These are phyloP conservation scores for Verticillium dahliae DNA, from an alignment of 2,329 filamentous ascomycete species.

Conservation along the genomic window DNA sequence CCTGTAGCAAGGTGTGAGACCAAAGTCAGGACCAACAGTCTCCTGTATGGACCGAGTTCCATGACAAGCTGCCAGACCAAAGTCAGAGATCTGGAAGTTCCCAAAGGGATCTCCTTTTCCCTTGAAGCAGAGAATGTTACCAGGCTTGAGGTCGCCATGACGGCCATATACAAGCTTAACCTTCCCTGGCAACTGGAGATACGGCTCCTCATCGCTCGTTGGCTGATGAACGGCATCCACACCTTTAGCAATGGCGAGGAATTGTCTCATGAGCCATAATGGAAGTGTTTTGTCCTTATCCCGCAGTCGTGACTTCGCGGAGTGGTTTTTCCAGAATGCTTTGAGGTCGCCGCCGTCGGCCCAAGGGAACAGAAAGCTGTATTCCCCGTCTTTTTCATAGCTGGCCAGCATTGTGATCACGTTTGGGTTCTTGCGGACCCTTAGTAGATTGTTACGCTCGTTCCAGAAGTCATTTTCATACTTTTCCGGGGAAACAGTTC, in stretches of 20 bases:
- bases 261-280: constrained; percentile 8
- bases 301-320: neutral
- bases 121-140: constrained; percentile 5
- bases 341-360: constrained; percentile 5
- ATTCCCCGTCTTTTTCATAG: constrained; percentile 5
- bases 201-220: neutral
- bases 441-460: neutral
- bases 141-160: constrained; percentile 6
- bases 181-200: neutral
- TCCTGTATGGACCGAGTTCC: neutral
- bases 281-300: neutral
- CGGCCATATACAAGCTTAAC: neutral
- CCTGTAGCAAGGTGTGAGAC: neutral
- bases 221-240: neutral
- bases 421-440: constrained; percentile 1
- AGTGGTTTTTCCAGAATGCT: constrained; percentile 8
- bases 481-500: neutral
- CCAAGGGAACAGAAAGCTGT: constrained; percentile 12
- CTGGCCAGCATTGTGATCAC: constrained; percentile 9
- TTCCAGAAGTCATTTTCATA: neutral
- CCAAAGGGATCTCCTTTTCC: neutral
- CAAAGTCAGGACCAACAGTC: neutral
- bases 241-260: constrained; percentile 6
- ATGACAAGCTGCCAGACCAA: constrained; percentile 1
- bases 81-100: constrained; percentile 1